A percentile compares a stretch with the other conserved stretches of the same genome.
phyloP scores from a whole-genome alignment of 2,329 filamentous ascomycete genomes.

The Neurospora sp. region DNA sequence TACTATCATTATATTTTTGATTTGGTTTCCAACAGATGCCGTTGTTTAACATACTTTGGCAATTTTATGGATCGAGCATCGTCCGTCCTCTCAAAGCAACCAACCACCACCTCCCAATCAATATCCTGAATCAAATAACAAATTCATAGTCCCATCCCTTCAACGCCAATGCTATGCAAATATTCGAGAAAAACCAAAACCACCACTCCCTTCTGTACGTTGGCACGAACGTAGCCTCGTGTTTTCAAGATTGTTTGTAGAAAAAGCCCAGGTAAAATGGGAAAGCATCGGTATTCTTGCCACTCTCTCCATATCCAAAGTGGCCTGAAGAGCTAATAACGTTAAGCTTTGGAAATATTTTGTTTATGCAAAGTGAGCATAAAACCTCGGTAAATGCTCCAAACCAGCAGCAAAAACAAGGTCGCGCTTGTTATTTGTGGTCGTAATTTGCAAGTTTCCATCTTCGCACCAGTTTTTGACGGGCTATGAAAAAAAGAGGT shows the following conservation, averaged over 20 bases:
- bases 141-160: neutral
- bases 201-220: neutral
- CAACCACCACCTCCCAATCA: neutral
- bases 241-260: neutral
- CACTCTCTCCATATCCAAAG: neutral
- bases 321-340: neutral
- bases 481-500: constrained; percentile 30
- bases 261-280: neutral
- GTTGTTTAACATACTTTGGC: neutral
- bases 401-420: neutral
- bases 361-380: neutral
- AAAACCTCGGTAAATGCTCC: neutral
- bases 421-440: neutral
- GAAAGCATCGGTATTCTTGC: neutral
- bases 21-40: neutral
- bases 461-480: constrained; percentile 59
- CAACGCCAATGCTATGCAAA: constrained; percentile 15
- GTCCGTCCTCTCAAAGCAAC: neutral
- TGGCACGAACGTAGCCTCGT: neutral
- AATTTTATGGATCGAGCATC: neutral
- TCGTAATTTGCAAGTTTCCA: constrained; percentile 11
- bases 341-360: neutral
- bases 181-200: constrained; percentile 1
- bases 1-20: neutral
- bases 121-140: neutral